phyloP scores from a whole-genome alignment of 139 green algal species.

The Chlorokybus atmophyticus region DNA sequence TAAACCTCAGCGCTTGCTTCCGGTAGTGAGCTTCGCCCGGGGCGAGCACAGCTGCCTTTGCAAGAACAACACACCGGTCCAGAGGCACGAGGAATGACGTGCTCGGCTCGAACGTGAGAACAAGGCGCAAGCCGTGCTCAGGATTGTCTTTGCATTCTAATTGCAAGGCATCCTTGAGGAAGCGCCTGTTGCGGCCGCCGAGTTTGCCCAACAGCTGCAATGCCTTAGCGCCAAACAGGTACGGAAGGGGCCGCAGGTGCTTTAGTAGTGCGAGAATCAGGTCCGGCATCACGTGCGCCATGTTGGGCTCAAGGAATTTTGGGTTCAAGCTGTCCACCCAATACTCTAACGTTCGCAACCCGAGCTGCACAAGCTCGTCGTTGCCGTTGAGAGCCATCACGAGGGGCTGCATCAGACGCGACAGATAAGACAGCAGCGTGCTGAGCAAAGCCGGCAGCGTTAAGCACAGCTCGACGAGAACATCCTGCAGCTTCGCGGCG shows the following conservation, averaged over 20 bases:
- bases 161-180: constrained; percentile 49
- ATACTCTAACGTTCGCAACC: constrained; percentile 60
- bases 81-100: constrained; percentile 86
- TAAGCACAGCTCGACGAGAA: constrained; percentile 74
- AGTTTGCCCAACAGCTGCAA: constrained; percentile 86
- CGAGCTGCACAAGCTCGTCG: constrained; percentile 28
- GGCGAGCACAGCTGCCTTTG: constrained; percentile 2
- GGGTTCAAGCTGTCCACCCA: constrained; percentile 89
- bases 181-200: constrained; percentile 76
- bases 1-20: constrained; percentile 55
- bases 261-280: constrained; percentile 73
- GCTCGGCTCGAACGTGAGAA: constrained; percentile 78
- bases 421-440: constrained; percentile 61
- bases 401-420: constrained; percentile 69
- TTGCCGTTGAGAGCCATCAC: constrained; percentile 46
- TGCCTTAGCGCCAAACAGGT: constrained; percentile 55
- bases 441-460: constrained; percentile 61
- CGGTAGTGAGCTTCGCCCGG: constrained; percentile 28
- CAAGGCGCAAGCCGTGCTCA: constrained; percentile 86
- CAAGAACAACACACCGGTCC: constrained; percentile 58
- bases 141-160: constrained; percentile 78
- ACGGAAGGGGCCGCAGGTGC: constrained; percentile 59
- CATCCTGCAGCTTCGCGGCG: constrained; percentile 26
- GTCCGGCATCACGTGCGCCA: constrained; percentile 53
- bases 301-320: constrained; percentile 80